Conservation (phyloP, 768 basidiomycete species). For the Psilocybe azurescens region DNA sequence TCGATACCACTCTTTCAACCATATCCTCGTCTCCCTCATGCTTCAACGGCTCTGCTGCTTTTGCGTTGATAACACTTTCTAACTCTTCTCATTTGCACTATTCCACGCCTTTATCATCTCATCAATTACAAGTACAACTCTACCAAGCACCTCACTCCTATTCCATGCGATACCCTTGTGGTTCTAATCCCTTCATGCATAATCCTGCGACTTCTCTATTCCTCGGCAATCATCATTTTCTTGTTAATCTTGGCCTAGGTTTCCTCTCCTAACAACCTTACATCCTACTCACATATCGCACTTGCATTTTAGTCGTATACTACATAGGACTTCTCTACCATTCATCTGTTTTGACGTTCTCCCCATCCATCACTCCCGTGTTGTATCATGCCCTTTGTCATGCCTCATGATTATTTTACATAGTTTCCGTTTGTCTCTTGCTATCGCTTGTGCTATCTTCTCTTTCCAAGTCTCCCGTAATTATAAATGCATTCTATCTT, state of each 20-base stretch:
- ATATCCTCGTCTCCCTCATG: neutral
- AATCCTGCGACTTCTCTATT: neutral
- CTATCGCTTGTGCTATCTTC: slow-evolving; percentile 15
- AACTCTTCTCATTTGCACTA: neutral
- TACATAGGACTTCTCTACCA: neutral
- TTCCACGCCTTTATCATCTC: neutral
- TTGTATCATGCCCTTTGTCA: slow-evolving; percentile 8
- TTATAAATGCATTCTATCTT: slow-evolving; percentile 9
- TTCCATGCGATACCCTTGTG: neutral
- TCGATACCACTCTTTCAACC: neutral
- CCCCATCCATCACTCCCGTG: neutral
- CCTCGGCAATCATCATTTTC: neutral
- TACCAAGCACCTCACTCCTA: neutral
- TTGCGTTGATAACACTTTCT: neutral
- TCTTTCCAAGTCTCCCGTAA: no score
- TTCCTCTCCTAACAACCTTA: neutral
- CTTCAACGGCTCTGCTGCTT: neutral
- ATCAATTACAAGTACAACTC: neutral
- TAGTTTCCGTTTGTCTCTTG: slow-evolving; percentile 7
- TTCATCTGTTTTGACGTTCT: neutral
- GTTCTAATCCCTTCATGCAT: neutral
- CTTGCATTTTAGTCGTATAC: neutral
- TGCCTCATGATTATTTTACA: slow-evolving; percentile 9
- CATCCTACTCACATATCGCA: neutral
- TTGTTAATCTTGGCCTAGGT: neutral